A percentile compares a stretch with the other conserved stretches of the same genome.
phyloP scores from a whole-genome alignment of 306 rosid genomes.

The Styphnolobium japonicum region DNA sequence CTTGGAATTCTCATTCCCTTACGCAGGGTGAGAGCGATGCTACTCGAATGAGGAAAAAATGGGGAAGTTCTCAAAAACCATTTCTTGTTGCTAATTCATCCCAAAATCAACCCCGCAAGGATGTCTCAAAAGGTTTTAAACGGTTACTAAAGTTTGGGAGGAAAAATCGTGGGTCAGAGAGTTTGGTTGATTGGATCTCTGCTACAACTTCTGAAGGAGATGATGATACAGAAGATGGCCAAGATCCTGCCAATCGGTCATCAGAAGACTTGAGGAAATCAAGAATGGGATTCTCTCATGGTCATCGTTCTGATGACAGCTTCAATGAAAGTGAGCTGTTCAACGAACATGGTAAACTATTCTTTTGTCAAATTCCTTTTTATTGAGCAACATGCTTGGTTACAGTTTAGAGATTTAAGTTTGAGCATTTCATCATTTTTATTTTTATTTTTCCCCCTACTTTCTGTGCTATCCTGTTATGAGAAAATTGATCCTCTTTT shows the following conservation, averaged over 20 bases:
- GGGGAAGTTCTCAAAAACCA: conserved; percentile 98
- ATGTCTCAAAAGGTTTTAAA: conserved; percentile 89
- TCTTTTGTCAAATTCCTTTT: conserved; percentile 21
- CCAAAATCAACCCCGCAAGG: conserved; percentile 86
- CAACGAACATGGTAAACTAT: conserved; percentile 73
- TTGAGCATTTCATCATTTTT: background rate
- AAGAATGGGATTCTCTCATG: conserved; percentile 92
- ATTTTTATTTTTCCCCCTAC: background rate
- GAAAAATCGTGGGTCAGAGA: conserved; percentile 89
- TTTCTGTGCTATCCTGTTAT: background rate
- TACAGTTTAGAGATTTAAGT: background rate
- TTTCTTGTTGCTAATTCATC: conserved; percentile 69
- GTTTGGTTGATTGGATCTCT: conserved; percentile 85
- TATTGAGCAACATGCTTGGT: background rate
- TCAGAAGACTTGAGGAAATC: conserved; percentile 95
- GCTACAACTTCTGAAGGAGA: conserved; percentile 99
- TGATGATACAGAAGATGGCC: conserved; percentile 92
- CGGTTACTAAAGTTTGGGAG: conserved; percentile 91
- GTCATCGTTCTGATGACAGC: conserved; percentile 80
- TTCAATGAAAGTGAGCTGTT: conserved; percentile 79
- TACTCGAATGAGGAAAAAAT: conserved; percentile 95
- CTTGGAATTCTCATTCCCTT: conserved; percentile 89
- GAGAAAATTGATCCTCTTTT: background rate
- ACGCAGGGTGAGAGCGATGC: conserved; percentile 80
- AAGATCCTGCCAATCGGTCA: conserved; percentile 81